Base-by-base conservation (phyloP, 768 basidiomycete genomes). In the Russula virescens region DNA sequence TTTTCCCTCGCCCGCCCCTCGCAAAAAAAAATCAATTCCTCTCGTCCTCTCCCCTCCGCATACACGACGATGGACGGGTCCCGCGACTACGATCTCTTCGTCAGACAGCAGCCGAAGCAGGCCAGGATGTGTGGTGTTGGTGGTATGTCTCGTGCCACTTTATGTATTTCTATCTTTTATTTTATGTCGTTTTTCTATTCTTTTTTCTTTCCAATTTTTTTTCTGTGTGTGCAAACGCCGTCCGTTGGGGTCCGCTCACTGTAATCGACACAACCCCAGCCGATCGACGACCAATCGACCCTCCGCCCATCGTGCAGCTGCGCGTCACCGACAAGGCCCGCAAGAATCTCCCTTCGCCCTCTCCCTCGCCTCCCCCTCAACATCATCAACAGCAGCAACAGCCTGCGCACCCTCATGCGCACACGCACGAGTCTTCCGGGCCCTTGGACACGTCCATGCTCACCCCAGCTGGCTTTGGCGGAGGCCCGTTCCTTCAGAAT, bases 261-360 rank as follows among this genome's bases (percentile, higher is more conserved):
- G 47, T n/a, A 13, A 19, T 11, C 42, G 18, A 19, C 31, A 13
- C 9, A 26, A n/a, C 49, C 43, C 26, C 76, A 89, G 94, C 92
- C 59, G 95, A 96, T 80, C 83, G 94, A n/a, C 81, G 94, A 42
- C 94, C 95, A 2, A 94, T 98, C 71, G 94, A 98, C 78, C 95
- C 95, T 0, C 94, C 94, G 1, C 94, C 95, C 19, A 94, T 98
- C 75, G 86, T 98, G n/a, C 93, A 96, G 73, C 84, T 98, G 9
- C 86, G 89, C 58, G 91, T 97, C 58, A 79, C 91, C 68, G 89
- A 94, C 75, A 86, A 83, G 10, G 69, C 75, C 28, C 71, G 73
- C 35, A 76, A 72, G 31, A 71, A 71, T 26, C 19, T 65, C 1
- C 59, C 68, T 13, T 65, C 66, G 14, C 67, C 67, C 1, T 67